Conservation (phyloP, 1,284 basidiomycete genomes). For the Ceratobasidium sp. region DNA sequence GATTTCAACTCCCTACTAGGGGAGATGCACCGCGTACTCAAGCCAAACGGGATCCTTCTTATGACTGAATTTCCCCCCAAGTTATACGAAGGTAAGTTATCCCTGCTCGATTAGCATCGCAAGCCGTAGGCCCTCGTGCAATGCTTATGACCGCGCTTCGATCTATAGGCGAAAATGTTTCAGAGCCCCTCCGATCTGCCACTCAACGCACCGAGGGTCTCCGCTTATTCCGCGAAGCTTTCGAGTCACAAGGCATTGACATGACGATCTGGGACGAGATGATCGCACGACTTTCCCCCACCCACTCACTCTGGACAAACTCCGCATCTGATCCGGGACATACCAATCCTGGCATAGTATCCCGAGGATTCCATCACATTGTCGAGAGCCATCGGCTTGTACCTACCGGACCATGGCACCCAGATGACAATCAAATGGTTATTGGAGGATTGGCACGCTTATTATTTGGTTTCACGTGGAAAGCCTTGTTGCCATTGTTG, state of each 20-base stretch:
- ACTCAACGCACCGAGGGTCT: background rate
- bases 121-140: background rate
- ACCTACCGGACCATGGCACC: conserved; percentile 10
- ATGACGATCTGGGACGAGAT: conserved; percentile 3
- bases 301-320: conserved; percentile 11
- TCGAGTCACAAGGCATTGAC: conserved; percentile 6
- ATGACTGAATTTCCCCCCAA: background rate
- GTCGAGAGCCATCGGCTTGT: background rate
- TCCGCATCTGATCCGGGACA: background rate
- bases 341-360: background rate
- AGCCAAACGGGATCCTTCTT: conserved; percentile 8
- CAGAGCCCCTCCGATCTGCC: background rate
- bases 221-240: background rate
- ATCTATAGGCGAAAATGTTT: background rate
- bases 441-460: background rate
- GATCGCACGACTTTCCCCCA: background rate
- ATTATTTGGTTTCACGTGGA: background rate
- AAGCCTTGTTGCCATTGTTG: conserved; percentile 6
- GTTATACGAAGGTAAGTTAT: conserved; percentile 8
- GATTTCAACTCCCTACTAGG: conserved; percentile 17
- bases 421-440: background rate
- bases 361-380: conserved; percentile 1
- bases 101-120: background rate
- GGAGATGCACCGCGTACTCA: conserved; percentile 26
- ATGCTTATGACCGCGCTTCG: background rate